Percentiles rank a stretch among this genome's conserved stretches.
Evolutionary conservation across 805 yeast species (phyloP).

Genomic region (Candida nemodendra): DNA sequence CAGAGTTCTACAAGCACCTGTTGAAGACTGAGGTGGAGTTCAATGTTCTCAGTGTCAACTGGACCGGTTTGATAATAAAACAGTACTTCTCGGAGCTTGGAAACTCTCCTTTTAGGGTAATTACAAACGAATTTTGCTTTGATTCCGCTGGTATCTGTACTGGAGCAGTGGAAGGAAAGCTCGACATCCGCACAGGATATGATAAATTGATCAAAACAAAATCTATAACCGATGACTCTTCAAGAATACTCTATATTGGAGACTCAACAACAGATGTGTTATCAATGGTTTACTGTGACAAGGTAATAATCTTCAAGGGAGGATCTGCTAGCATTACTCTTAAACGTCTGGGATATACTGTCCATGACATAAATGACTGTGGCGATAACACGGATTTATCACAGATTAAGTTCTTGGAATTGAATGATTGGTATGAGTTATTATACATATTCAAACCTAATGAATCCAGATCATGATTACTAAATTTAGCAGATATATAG

Average conservation of each 20-base stretch:
- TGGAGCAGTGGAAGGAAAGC: constrained; percentile 19
- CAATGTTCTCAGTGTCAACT: constrained; percentile 55
- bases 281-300: constrained; percentile 45
- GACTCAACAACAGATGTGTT: constrained; percentile 62
- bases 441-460: constrained; percentile 9
- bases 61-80: constrained; percentile 53
- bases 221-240: constrained; percentile 15
- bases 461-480: neutral
- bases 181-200: constrained; percentile 48
- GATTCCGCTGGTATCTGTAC: constrained; percentile 25
- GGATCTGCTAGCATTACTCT: constrained; percentile 34
- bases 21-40: constrained; percentile 9
- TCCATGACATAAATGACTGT: constrained; percentile 18
- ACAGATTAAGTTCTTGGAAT: constrained; percentile 16
- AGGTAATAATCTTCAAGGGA: constrained; percentile 46
- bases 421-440: constrained; percentile 21
- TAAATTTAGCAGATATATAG: neutral
- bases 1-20: constrained; percentile 26
- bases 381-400: constrained; percentile 10
- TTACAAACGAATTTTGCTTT: constrained; percentile 53
- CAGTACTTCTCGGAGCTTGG: constrained; percentile 23
- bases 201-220: constrained; percentile 43
- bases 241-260: constrained; percentile 48
- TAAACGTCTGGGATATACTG: constrained; percentile 23
- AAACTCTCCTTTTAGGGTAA: constrained; percentile 23